Percentiles rank a stretch among this genome's conserved stretches.
Evolutionary conservation across 495 filamentous ascomycete genomes (phyloP).

Genomic region (Chaetomium cochliodes): DNA sequence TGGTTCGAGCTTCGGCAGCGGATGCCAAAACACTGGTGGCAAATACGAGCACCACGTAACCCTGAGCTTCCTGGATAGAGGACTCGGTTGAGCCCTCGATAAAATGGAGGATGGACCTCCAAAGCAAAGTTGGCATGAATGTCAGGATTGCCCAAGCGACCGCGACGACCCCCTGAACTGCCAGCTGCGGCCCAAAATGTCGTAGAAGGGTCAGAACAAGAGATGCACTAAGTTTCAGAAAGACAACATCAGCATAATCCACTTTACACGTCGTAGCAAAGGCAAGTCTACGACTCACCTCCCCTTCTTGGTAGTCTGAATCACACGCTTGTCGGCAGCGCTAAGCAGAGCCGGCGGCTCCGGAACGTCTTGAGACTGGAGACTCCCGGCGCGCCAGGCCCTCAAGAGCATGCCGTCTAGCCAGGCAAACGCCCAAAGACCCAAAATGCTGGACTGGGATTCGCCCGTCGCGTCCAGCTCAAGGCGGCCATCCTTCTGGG

Average conservation of each 20-base stretch:
- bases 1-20: slow-evolving; percentile 16
- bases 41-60: slow-evolving; percentile 19
- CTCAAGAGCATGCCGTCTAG: slow-evolving; percentile 18
- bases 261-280: too few relatives aligned
- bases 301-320: too few relatives aligned
- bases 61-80: slow-evolving; percentile 19
- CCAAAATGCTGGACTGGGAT: slow-evolving; percentile 19
- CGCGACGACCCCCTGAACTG: too few relatives aligned
- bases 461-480: slow-evolving; percentile 15
- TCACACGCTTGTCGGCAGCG: too few relatives aligned
- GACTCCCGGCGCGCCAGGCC: slow-evolving; percentile 11
- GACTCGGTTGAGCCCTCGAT: slow-evolving; percentile 18
- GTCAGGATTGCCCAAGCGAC: too few relatives aligned
- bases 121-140: neutral
- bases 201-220: too few relatives aligned
- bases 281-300: too few relatives aligned
- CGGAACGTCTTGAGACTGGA: too few relatives aligned
- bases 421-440: slow-evolving; percentile 17
- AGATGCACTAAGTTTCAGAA: too few relatives aligned
- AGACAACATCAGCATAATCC: too few relatives aligned
- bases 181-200: too few relatives aligned
- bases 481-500: neutral
- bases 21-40: slow-evolving; percentile 17
- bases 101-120: slow-evolving; percentile 20
- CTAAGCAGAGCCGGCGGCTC: too few relatives aligned